Conservation (phyloP, 2,329 filamentous ascomycete genomes). For the Aspergillus flavus region DNA sequence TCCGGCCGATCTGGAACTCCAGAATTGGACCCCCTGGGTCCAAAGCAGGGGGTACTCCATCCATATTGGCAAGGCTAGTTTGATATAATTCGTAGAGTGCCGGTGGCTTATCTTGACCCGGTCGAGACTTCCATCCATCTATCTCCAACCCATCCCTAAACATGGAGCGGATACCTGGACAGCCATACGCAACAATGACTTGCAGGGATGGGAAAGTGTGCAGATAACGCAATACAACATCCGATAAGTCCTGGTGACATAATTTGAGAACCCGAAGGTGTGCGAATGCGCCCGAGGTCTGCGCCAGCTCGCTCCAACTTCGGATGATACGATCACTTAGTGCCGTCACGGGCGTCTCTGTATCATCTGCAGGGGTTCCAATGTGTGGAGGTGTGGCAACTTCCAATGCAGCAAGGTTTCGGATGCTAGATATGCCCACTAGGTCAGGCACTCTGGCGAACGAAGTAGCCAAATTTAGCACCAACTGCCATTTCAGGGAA, state of each 20-base stretch:
- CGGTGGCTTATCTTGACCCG: constrained; percentile 2
- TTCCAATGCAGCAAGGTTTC: constrained; percentile 45
- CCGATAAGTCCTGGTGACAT: constrained; percentile 36
- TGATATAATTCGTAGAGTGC: constrained; percentile 23
- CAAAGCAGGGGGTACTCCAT: neutral
- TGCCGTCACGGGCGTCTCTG: constrained; percentile 18
- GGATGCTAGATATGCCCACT: constrained; percentile 40
- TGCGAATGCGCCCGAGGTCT: constrained; percentile 34
- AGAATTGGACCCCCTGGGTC: constrained; percentile 23
- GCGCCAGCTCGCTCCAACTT: constrained; percentile 44
- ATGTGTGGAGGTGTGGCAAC: constrained; percentile 27
- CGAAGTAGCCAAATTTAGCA: constrained; percentile 38
- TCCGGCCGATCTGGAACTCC: constrained; percentile 27
- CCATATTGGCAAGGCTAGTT: constrained; percentile 6
- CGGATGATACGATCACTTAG: constrained; percentile 45
- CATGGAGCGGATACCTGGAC: constrained; percentile 29
- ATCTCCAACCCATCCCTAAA: constrained; percentile 17
- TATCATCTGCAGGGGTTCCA: constrained; percentile 11
- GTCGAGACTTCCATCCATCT: constrained; percentile 32
- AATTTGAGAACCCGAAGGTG: constrained; percentile 43
- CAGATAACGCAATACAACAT: constrained; percentile 37
- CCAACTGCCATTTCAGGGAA: constrained; percentile 35
- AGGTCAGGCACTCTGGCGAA: constrained; percentile 38
- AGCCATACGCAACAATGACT: constrained; percentile 38
- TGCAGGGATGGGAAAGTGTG: constrained; percentile 38